phyloP scores from a whole-genome alignment of 164 flowering plant species.

The Nelumbo lutea region DNA sequence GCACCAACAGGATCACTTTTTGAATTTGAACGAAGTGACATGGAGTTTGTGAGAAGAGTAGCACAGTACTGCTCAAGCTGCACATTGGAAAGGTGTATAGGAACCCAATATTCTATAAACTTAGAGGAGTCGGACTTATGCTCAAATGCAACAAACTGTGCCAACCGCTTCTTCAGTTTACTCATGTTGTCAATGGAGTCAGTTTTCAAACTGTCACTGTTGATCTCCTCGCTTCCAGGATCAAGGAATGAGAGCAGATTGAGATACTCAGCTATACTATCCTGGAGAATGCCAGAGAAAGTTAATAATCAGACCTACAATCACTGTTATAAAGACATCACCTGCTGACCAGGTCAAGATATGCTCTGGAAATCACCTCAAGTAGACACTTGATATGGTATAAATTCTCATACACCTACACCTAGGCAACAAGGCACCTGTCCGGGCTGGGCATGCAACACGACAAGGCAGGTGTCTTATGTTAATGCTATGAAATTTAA shows the following conservation, averaged over 20 bases:
- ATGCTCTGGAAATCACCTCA: no score
- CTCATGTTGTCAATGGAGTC: slow-evolving; percentile 27
- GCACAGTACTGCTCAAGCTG: slow-evolving; percentile 93
- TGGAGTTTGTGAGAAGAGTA: slow-evolving; percentile 48
- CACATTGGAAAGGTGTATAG: slow-evolving; percentile 59
- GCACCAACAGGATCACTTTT: slow-evolving; percentile 61
- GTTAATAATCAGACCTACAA: neutral
- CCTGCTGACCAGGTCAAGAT: no score
- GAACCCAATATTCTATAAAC: slow-evolving; percentile 89
- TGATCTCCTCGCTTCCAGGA: slow-evolving; percentile 11
- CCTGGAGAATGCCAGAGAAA: slow-evolving; percentile 39
- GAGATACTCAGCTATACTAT: slow-evolving; percentile 34
- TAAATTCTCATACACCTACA: no score
- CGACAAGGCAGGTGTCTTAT: no score
- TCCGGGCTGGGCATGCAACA: no score
- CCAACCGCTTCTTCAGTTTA: slow-evolving; percentile 45
- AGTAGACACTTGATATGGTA: no score
- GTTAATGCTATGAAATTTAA: no score
- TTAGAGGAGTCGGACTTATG: slow-evolving; percentile 45
- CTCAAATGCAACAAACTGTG: slow-evolving; percentile 34
- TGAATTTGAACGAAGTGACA: slow-evolving; percentile 46
- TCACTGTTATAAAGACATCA: no score
- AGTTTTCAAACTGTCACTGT: slow-evolving; percentile 8
- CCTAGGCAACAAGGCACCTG: no score
- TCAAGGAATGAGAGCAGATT: slow-evolving; percentile 51